Evolutionary conservation across 1,139 yeast species (phyloP).

Genomic region (Pichia terricola): DNA sequence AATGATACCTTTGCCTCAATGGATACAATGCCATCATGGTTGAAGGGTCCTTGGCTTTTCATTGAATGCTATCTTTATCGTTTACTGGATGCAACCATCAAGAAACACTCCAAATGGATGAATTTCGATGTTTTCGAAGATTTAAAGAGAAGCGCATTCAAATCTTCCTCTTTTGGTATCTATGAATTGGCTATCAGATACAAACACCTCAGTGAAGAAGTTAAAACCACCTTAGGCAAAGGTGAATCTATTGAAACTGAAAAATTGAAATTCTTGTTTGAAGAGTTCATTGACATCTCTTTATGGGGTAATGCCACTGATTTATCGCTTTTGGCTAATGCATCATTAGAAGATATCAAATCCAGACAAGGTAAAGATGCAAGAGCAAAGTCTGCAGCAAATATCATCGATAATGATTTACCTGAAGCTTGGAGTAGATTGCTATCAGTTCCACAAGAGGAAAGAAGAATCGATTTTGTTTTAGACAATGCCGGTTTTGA

Average conservation of each 20-base stretch:
- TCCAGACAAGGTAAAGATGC: slow-evolving; percentile 87
- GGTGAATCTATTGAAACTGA: slow-evolving; percentile 10
- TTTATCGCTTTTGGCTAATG: slow-evolving; percentile 76
- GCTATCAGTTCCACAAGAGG: slow-evolving; percentile 20
- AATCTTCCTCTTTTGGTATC: slow-evolving; percentile 69
- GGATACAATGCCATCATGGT: slow-evolving; percentile 42
- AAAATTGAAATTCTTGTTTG: slow-evolving; percentile 43
- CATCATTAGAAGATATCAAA: slow-evolving; percentile 78
- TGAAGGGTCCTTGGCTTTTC: slow-evolving; percentile 85
- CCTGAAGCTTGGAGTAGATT: slow-evolving; percentile 53
- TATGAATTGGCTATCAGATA: slow-evolving; percentile 73
- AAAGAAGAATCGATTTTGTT: slow-evolving; percentile 64
- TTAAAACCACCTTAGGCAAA: slow-evolving; percentile 11
- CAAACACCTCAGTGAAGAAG: slow-evolving; percentile 35
- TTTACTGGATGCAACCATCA: slow-evolving; percentile 41
- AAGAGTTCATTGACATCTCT: slow-evolving; percentile 79
- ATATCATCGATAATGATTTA: slow-evolving; percentile 72
- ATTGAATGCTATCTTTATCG: slow-evolving; percentile 83
- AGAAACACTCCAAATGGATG: slow-evolving; percentile 37
- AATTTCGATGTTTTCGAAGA: slow-evolving; percentile 61
- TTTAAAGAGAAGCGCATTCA: slow-evolving; percentile 66
- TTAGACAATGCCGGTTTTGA: slow-evolving; percentile 96
- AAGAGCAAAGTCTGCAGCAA: slow-evolving; percentile 72
- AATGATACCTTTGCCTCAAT: slow-evolving; percentile 33
- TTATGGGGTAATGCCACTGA: slow-evolving; percentile 99